These are phyloP conservation scores for Alternaria triticina DNA, from an alignment of 2,329 filamentous ascomycete genomes.

Conservation along the genomic window DNA sequence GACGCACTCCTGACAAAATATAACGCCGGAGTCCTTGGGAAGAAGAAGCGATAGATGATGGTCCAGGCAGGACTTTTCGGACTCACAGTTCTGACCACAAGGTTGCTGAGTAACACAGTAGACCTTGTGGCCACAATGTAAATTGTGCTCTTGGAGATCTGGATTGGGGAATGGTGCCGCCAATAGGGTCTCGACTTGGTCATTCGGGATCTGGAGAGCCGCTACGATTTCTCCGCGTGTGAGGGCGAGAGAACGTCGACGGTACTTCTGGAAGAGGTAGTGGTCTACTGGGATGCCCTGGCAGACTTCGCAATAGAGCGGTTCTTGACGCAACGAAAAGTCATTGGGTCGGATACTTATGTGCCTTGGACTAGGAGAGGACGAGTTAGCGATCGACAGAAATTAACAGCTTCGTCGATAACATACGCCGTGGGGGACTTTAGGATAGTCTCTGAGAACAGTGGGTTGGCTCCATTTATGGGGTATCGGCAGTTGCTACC, in stretches of 20 bases:
- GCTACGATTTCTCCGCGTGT: constrained; percentile 11
- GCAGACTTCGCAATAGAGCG: constrained; percentile 25
- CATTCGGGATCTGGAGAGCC: not conserved
- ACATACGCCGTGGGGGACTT: not conserved
- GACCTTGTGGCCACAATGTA: constrained; percentile 23
- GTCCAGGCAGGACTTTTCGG: not conserved
- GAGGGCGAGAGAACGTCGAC: constrained; percentile 15
- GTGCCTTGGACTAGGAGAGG: not conserved
- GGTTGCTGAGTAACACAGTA: constrained; percentile 1
- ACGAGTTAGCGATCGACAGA: not conserved
- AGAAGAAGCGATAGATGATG: not conserved
- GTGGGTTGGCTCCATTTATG: not conserved
- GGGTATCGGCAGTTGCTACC: constrained; percentile 21
- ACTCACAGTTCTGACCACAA: constrained; percentile 20
- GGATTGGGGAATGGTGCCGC: constrained; percentile 2
- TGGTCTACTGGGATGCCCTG: constrained; percentile 15
- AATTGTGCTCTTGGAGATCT: not conserved
- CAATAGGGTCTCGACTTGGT: not conserved
- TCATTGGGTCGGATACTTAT: not conserved
- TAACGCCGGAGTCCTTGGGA: constrained; percentile 5
- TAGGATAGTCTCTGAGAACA: not conserved
- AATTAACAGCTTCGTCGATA: not conserved
- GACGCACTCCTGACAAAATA: constrained; percentile 22
- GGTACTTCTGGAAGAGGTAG: not conserved
- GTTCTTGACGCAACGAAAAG: not conserved